These are phyloP conservation scores for Yarrowia sp. DNA, from an alignment of 805 yeast species.

Conservation along the genomic window DNA sequence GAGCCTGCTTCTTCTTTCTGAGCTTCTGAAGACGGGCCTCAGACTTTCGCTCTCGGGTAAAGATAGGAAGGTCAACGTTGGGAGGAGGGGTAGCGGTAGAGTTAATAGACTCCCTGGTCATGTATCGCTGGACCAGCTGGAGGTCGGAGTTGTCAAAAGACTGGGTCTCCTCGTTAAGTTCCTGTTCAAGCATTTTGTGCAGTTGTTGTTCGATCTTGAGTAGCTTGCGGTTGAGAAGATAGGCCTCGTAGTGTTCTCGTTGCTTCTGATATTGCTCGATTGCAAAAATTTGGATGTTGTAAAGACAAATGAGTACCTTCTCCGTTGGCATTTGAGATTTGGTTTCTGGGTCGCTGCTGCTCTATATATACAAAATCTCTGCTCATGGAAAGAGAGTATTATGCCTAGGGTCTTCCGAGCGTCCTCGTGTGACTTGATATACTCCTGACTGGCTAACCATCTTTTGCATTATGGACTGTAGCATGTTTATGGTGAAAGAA, in stretches of 20 bases:
- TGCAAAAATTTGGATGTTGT: neutral
- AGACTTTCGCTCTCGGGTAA: neutral
- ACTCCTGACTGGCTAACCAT: too few species aligned
- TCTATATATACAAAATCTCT: too few species aligned
- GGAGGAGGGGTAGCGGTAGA: neutral
- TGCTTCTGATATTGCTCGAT: neutral
- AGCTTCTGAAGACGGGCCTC: neutral
- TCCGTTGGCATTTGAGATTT: neutral
- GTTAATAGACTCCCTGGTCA: neutral
- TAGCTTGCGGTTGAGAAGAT: constrained; percentile 1
- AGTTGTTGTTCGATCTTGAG: neutral
- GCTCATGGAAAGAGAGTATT: too few species aligned
- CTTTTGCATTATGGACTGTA: neutral
- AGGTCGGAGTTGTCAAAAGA: neutral
- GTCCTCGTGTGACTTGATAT: neutral
- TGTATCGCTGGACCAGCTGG: neutral
- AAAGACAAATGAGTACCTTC: neutral
- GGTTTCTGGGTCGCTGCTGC: neutral
- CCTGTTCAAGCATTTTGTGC: neutral
- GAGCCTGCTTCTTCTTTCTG: neutral
- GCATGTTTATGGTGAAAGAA: too few species aligned
- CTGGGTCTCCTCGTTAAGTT: neutral
- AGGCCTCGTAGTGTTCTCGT: neutral
- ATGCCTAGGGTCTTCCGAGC: neutral
- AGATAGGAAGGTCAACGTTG: neutral